Base-by-base conservation (phyloP, 495 filamentous ascomycete species). In the Daldinia concentrica region DNA sequence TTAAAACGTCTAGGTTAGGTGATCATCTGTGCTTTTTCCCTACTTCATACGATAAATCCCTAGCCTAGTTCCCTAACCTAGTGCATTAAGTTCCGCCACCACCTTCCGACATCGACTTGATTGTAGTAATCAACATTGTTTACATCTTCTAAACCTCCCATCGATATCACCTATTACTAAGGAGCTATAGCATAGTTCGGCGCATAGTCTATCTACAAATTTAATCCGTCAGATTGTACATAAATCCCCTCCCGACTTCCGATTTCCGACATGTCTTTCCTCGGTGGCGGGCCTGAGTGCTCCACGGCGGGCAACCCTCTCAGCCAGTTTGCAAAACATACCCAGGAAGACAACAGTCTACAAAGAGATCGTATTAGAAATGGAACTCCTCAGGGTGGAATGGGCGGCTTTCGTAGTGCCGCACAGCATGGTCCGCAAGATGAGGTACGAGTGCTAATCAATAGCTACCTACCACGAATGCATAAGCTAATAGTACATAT, bases 281-380 rank as follows among this genome's bases (percentile, higher is more conserved):
- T 97, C 69, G 92, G 92, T 81, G 95, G 95, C 72, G 92, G 94
- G 71, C 69, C 76, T 9, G 95, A 98, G 82, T 99, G 95, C 85
- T 98, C 95, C 54, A 97, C 95, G 45, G 94, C 92, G 60, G 93
- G 90, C 75, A 99, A 98, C 80, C 96, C 96, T 61, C 90, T 99
- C 64, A 93, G 91, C 74, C 96, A 98, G 86, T 97, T 99, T 78
- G 91, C 92, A 30, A 99, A 98, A 79, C 93, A 97, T 77, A 91
- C 94, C 58, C 90, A 93, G 74, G 92, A 97, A 83, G 95, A 98
- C 83, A 97, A 94, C 82, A 93, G 91, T 29, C 86, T 97, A 60
- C 95, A 98, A 79, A 87, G 93, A 72, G 95, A 99, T 80, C 85
- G 95, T 41, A 83, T 98, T 65, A 89, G 90, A 37, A 92, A 92